phyloP scores from a whole-genome alignment of 139 green algal species.

The Tetradesmus obliquus region DNA sequence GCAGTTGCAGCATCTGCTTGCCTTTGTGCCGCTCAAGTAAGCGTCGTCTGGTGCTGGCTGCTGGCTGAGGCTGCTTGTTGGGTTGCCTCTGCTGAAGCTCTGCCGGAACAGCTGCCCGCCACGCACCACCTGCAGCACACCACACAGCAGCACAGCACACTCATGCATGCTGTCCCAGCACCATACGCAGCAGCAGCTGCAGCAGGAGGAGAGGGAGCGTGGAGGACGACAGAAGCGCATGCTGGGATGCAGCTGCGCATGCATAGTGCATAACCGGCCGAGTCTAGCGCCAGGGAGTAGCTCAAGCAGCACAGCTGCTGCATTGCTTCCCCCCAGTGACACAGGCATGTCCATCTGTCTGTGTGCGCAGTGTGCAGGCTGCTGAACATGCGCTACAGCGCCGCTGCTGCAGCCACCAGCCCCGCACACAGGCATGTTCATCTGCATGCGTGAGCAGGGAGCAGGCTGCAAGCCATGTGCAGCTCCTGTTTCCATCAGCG shows the following conservation, averaged over 20 bases:
- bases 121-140: constrained; percentile 55
- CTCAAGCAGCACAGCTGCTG: no score
- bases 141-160: constrained; percentile 25
- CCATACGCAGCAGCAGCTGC: not conserved
- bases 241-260: not conserved
- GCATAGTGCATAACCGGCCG: not conserved
- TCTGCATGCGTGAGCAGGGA: not conserved
- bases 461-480: not conserved
- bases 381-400: no score
- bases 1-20: not conserved
- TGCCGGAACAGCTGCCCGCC: constrained; percentile 75
- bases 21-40: constrained; percentile 36
- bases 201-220: not conserved
- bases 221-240: not conserved
- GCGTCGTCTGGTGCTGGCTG: constrained; percentile 18
- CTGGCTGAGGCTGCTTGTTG: constrained; percentile 36
- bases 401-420: not conserved
- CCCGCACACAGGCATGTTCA: not conserved
- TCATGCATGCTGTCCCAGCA: not conserved
- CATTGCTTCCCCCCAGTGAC: no score
- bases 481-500: not conserved
- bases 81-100: constrained; percentile 74
- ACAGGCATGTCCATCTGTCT: no score
- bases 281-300: no score
- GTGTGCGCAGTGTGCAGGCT: no score